Percentiles rank a stretch among this genome's conserved stretches.
These are phyloP conservation scores for Telfairia occidentalis DNA, from an alignment of 331 rosid genomes.

Conservation along the genomic window DNA sequence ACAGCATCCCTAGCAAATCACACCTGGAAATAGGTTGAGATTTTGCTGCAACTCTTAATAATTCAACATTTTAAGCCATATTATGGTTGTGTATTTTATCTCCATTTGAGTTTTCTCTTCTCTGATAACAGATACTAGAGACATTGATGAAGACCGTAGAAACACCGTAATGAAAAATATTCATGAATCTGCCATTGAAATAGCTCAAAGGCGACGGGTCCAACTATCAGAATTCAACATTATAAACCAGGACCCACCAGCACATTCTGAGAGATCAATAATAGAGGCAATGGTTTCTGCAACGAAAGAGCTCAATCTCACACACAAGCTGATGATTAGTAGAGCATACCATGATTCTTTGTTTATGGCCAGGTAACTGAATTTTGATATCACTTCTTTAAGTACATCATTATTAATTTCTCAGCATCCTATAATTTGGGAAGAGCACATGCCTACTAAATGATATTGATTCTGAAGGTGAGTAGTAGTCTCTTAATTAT, in stretches of 20 bases:
- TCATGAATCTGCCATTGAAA: constrained; percentile 51
- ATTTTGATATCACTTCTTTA: not conserved
- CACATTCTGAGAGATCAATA: constrained; percentile 55
- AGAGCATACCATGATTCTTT: constrained; percentile 92
- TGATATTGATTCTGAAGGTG: not conserved
- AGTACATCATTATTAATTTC: not conserved
- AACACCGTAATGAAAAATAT: constrained; percentile 66
- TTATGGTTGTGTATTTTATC: not conserved
- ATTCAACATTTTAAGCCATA: not conserved
- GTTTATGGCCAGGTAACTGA: constrained; percentile 80
- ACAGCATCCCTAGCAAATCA: constrained; percentile 93
- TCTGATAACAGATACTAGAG: constrained; percentile 61
- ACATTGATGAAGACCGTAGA: constrained; percentile 75
- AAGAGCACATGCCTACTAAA: not conserved
- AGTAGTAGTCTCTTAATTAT: not conserved
- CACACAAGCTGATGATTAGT: constrained; percentile 82
- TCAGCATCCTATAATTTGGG: not conserved
- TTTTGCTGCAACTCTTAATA: constrained; percentile 2
- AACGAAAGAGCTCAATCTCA: constrained; percentile 57
- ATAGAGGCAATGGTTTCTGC: constrained; percentile 64
- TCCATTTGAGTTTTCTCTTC: not conserved
- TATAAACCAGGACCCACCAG: constrained; percentile 90
- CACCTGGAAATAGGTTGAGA: constrained; percentile 74
- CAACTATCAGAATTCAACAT: constrained; percentile 62
- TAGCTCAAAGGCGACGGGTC: constrained; percentile 54